Evolutionary conservation across 306 rosid species (phyloP).

Genomic region (Ormosia semicastrata): DNA sequence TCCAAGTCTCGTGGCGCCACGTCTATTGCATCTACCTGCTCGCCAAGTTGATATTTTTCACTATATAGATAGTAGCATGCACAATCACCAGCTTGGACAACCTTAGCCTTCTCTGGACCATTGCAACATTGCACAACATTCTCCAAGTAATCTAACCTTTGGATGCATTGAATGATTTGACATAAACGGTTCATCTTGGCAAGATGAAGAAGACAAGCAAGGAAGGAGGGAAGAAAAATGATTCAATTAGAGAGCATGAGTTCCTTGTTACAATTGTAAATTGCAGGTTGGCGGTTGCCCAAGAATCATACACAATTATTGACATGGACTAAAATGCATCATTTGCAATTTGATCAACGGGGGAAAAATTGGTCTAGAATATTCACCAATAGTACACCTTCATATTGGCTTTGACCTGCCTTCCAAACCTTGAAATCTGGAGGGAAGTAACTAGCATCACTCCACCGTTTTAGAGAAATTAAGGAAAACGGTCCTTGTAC

Average conservation of each 20-base stretch:
- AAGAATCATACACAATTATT: constrained; percentile 21
- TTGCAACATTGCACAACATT: neutral
- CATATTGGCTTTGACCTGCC: constrained; percentile 44
- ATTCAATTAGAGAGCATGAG: neutral
- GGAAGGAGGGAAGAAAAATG: neutral
- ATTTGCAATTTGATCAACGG: neutral
- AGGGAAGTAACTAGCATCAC: constrained; percentile 59
- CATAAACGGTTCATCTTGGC: neutral
- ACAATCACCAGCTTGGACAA: neutral
- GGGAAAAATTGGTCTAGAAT: constrained; percentile 43
- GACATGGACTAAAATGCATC: constrained; percentile 5
- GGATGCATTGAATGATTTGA: neutral
- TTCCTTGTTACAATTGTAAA: constrained; percentile 9
- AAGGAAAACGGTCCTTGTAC: constrained; percentile 79
- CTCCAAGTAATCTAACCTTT: neutral
- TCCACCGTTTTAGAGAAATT: constrained; percentile 60
- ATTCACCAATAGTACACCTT: constrained; percentile 49
- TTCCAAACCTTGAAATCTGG: constrained; percentile 81
- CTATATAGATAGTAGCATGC: neutral
- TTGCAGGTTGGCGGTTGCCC: neutral
- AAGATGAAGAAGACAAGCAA: neutral
- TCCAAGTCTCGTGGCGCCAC: neutral
- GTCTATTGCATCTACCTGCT: neutral
- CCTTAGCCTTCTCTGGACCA: neutral
- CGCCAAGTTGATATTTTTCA: neutral